A percentile compares a stretch with the other conserved stretches of the same genome.
Conservation (phyloP, 768 basidiomycete species). For the Russula vinacea region DNA sequence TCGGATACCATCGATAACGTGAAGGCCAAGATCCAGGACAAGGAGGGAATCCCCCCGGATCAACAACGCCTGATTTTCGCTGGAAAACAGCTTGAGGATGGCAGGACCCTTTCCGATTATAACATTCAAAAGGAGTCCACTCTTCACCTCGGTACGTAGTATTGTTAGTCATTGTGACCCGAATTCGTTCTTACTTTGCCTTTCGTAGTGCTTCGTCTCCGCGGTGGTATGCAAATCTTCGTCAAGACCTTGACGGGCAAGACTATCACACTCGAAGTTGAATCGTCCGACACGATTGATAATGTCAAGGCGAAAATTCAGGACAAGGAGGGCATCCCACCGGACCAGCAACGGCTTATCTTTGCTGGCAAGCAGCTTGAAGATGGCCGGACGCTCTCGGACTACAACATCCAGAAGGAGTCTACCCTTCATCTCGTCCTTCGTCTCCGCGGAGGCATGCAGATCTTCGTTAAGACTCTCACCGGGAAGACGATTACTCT, state of each 20-base stretch:
- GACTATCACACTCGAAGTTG: conserved; percentile 57
- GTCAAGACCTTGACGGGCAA: conserved; percentile 52
- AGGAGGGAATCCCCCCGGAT: conserved; percentile 39
- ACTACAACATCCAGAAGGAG: conserved; percentile 38
- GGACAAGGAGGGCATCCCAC: conserved; percentile 37
- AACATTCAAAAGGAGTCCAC: conserved; percentile 38
- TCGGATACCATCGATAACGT: conserved; percentile 40
- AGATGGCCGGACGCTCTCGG: conserved; percentile 36
- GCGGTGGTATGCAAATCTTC: conserved; percentile 46
- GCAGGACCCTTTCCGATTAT: conserved; percentile 43
- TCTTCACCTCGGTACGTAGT: conserved; percentile 34
- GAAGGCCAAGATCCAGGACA: conserved; percentile 40
- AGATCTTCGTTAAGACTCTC: conserved; percentile 29
- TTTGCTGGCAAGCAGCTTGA: conserved; percentile 38
- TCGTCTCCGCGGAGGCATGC: conserved; percentile 30
- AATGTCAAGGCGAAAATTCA: conserved; percentile 38
- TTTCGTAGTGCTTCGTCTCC: conserved; percentile 41
- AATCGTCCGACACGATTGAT: conserved; percentile 37
- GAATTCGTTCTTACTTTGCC: neutral
- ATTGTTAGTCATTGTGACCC: conserved; percentile 2
- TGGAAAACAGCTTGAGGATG: conserved; percentile 56
- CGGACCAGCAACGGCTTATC: conserved; percentile 36
- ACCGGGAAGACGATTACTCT: conserved; percentile 29
- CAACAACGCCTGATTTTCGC: conserved; percentile 39
- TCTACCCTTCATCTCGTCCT: conserved; percentile 34